Evolutionary conservation across 805 yeast genomes (phyloP).

Genomic region (Scheffersomyces lignosus): DNA sequence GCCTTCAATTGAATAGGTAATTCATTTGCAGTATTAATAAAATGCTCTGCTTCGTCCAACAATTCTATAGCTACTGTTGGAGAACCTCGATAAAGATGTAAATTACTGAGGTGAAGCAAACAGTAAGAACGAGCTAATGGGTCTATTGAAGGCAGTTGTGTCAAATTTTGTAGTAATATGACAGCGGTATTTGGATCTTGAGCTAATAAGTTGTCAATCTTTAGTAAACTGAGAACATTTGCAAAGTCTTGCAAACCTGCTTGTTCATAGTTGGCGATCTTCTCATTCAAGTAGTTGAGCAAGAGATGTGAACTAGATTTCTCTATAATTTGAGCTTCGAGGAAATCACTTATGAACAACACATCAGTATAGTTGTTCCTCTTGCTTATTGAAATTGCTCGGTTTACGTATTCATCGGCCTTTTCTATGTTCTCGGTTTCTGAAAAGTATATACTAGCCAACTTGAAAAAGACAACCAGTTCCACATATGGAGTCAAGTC

Average conservation of each 20-base stretch:
- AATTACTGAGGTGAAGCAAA: conserved; percentile 14
- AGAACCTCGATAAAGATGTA: conserved; percentile 17
- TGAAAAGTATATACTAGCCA: conserved; percentile 35
- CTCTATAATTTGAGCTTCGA: conserved; percentile 39
- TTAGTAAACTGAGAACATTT: conserved; percentile 30
- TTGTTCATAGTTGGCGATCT: conserved; percentile 17
- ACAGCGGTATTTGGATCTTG: conserved; percentile 25
- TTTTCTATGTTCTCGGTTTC: conserved; percentile 43
- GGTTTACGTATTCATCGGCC: conserved; percentile 41
- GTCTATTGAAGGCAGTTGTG: conserved; percentile 4
- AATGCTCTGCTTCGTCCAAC: conserved; percentile 7
- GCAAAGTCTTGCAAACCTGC: conserved; percentile 15
- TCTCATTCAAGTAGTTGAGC: conserved; percentile 29
- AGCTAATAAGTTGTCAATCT: conserved; percentile 29
- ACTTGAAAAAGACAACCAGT: conserved; percentile 30
- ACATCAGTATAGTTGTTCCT: conserved; percentile 24
- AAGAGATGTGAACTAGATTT: conserved; percentile 21
- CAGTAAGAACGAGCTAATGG: conserved; percentile 9
- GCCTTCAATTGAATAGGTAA: conserved; percentile 14
- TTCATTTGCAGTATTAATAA: background rate
- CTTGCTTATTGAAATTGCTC: conserved; percentile 27
- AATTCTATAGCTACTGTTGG: conserved; percentile 7
- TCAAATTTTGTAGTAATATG: conserved; percentile 9
- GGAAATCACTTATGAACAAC: conserved; percentile 32
- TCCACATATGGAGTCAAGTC: conserved; percentile 30